Conservation (phyloP, 2,329 filamentous ascomycete species). For the Diplodia seriata region DNA sequence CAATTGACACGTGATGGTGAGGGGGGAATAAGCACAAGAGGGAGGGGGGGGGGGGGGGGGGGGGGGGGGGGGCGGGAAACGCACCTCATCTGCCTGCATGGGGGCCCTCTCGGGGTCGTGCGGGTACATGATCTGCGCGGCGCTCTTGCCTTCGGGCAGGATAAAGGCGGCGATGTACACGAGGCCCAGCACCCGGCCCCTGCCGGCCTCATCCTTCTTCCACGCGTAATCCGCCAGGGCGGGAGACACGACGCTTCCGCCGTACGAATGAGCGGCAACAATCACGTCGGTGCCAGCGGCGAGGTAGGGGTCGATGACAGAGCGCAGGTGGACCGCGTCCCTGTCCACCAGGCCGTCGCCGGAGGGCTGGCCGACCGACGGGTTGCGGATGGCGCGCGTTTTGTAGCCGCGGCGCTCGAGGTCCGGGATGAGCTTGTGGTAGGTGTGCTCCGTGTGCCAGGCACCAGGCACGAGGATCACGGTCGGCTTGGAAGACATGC, state of each 20-base stretch:
- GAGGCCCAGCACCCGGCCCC: slow-evolving; percentile 9
- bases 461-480: slow-evolving; percentile 38
- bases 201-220: not conserved
- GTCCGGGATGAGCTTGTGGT: slow-evolving; percentile 35
- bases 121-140: not conserved
- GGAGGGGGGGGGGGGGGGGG: no score
- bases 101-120: not conserved
- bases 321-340: slow-evolving; percentile 37
- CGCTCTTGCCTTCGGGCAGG: not conserved
- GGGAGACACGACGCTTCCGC: slow-evolving; percentile 38
- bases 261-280: slow-evolving; percentile 43
- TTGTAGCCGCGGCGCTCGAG: slow-evolving; percentile 36
- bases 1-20: not conserved
- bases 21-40: not conserved
- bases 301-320: slow-evolving; percentile 34
- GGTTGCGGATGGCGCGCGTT: slow-evolving; percentile 37
- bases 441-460: slow-evolving; percentile 39
- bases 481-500: slow-evolving; percentile 28
- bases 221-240: slow-evolving; percentile 3
- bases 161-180: slow-evolving; percentile 23
- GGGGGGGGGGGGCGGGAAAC: no score
- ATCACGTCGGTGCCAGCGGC: slow-evolving; percentile 38
- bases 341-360: slow-evolving; percentile 33
- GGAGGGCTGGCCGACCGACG: slow-evolving; percentile 36
- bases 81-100: not conserved